Conservation (phyloP, 2,329 filamentous ascomycete genomes). For the Grosmannia huntii region DNA sequence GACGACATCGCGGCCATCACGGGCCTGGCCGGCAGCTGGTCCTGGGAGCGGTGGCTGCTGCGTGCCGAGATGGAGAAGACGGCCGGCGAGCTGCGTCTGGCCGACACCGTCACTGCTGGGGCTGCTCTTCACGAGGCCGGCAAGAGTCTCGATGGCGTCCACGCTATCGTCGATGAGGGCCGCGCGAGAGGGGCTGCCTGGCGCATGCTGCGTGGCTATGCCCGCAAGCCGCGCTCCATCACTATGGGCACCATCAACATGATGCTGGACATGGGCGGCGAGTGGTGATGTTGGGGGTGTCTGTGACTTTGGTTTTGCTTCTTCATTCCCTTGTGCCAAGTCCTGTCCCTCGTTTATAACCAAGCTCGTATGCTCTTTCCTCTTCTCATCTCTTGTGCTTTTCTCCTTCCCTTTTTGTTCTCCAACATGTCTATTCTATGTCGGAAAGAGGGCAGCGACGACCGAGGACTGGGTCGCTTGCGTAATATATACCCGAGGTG, state of each 20-base stretch:
- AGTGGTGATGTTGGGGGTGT: background rate
- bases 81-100: conserved; percentile 50
- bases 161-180: conserved; percentile 51
- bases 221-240: conserved; percentile 40
- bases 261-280: conserved; percentile 10
- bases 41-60: conserved; percentile 94
- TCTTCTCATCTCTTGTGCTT: background rate
- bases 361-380: background rate
- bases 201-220: conserved; percentile 49
- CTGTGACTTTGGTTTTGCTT: background rate
- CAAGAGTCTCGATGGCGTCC: conserved; percentile 46
- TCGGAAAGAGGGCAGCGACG: background rate
- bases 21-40: conserved; percentile 74
- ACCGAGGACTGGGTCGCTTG: background rate
- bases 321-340: background rate
- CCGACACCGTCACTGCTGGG: conserved; percentile 37
- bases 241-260: conserved; percentile 26
- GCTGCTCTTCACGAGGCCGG: conserved; percentile 41
- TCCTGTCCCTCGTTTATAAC: background rate
- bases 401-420: background rate
- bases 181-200: conserved; percentile 45
- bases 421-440: background rate
- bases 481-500: background rate
- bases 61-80: conserved; percentile 73
- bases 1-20: conserved; percentile 61